Base-by-base conservation (phyloP, 257 asterid genomes). In the Solanum ossicruentum region DNA sequence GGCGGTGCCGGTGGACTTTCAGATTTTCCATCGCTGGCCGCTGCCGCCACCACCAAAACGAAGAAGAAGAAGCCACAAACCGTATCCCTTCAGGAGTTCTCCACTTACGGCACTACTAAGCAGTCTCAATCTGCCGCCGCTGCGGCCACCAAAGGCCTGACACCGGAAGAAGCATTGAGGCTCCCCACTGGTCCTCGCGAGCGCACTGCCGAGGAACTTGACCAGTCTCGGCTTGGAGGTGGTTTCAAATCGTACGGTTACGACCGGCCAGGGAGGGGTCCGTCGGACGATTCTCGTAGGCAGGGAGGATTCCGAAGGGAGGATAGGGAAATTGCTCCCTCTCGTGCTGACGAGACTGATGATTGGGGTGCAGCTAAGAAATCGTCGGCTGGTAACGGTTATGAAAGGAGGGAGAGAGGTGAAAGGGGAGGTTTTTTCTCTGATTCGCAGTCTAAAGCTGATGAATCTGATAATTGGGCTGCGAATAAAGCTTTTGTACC, bases 331-430 rank as follows among this genome's bases (percentile, higher is more conserved):
- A 87, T 88, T 55, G 80, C 65, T 32, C 89, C 90, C 81, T 94
- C 99, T 45, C 93, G 98, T 86, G 99, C 99, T 15, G 99, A 96
- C 32, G 98, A 94, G 89, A 92, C 72, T 82, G 99, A 94, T 83
- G 89, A 93, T 81, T 96, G 99, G 99, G 98, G 92, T 12, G 88
- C 94, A 5, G 90, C 89, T 11, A 96, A 96, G 95, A 92, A 89
- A 85, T 85, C 89, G 0, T 32, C 90, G 3, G 77, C n/a, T 45
- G 84, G 89, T 18, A 87, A 85, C 60, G 97, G 97, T 67, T 92
- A 89, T 66, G 98, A 95, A 85, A 89, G 98, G 91, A 91, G 95
- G 81, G 99, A 93, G 56, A 92, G 95, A 79, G 93, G 97, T 12
- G 98, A 94, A 56, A 90, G 96, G 70, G 94, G 94, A 57, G 94